Conservation (phyloP, 2,329 filamentous ascomycete genomes). For the Blastomyces parvus region DNA sequence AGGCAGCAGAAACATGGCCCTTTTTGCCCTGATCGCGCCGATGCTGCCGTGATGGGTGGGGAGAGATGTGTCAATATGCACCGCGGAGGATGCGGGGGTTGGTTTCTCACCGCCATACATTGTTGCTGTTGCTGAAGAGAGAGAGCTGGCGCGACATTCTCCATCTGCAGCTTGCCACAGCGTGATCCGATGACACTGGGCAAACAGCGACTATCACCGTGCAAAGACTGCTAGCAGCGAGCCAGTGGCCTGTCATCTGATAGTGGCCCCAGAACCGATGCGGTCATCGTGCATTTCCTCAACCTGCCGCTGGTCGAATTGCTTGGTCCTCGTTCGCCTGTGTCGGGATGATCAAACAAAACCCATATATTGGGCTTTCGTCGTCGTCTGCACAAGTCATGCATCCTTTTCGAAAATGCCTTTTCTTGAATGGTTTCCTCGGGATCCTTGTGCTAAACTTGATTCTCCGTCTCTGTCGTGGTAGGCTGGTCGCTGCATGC, state of each 20-base stretch:
- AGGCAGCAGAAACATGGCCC: not conserved
- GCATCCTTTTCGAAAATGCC: not conserved
- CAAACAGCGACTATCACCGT: not conserved
- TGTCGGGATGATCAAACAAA: not conserved
- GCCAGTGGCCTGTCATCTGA: conserved; percentile 1
- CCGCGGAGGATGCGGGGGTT: not conserved
- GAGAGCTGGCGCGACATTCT: not conserved
- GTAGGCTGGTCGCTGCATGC: not conserved
- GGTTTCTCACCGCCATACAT: not conserved
- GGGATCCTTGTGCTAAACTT: not conserved
- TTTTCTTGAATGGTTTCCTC: not conserved
- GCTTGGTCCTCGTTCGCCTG: not conserved
- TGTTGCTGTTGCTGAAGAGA: not conserved
- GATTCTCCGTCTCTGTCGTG: not conserved
- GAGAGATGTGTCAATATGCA: not conserved
- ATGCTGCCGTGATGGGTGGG: not conserved
- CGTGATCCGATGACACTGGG: not conserved
- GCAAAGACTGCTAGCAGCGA: not conserved
- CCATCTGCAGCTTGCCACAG: not conserved
- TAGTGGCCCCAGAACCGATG: not conserved
- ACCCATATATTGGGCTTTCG: not conserved
- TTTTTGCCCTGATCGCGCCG: not conserved
- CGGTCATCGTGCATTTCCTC: conserved; percentile 4
- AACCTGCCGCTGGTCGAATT: not conserved
- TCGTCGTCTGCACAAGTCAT: not conserved